phyloP scores from a whole-genome alignment of 306 rosid species.

The Casuarina glauca region DNA sequence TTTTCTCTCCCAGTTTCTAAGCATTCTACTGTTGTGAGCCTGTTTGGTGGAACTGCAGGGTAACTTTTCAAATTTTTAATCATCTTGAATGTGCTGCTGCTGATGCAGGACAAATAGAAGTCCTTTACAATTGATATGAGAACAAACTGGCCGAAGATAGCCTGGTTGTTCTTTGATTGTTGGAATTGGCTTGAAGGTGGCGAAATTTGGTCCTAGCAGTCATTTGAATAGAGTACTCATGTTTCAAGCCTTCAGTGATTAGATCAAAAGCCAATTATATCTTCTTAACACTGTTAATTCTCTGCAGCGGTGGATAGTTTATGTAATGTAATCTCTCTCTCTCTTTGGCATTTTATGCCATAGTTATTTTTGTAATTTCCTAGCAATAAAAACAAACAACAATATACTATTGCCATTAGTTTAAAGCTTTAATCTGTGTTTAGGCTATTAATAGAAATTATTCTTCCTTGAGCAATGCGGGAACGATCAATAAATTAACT shows the following conservation, averaged over 20 bases:
- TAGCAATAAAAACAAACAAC: constrained; percentile 39
- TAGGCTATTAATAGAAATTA: not conserved
- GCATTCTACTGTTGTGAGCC: not conserved
- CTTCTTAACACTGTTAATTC: constrained; percentile 24
- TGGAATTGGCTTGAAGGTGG: not conserved
- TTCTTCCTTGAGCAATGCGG: not conserved
- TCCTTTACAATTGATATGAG: not conserved
- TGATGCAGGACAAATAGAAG: constrained; percentile 7
- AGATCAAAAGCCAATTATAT: constrained; percentile 30
- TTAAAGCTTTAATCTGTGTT: not conserved
- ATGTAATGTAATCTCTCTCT: constrained; percentile 27
- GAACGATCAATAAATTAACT: not conserved
- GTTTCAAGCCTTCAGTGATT: constrained; percentile 31
- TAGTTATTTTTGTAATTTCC: constrained; percentile 39
- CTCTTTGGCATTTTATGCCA: constrained; percentile 35
- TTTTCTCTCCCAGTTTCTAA: not conserved
- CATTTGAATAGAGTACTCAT: constrained; percentile 22
- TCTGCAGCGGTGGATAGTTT: constrained; percentile 19
- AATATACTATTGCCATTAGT: constrained; percentile 4
- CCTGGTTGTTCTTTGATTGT: not conserved
- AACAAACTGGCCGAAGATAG: not conserved
- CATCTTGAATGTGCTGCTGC: not conserved
- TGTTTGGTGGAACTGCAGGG: not conserved
- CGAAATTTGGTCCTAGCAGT: no score
- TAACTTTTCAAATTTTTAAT: not conserved